These are phyloP conservation scores for Serendipita indica DNA, from an alignment of 768 basidiomycete species.

Conservation along the genomic window DNA sequence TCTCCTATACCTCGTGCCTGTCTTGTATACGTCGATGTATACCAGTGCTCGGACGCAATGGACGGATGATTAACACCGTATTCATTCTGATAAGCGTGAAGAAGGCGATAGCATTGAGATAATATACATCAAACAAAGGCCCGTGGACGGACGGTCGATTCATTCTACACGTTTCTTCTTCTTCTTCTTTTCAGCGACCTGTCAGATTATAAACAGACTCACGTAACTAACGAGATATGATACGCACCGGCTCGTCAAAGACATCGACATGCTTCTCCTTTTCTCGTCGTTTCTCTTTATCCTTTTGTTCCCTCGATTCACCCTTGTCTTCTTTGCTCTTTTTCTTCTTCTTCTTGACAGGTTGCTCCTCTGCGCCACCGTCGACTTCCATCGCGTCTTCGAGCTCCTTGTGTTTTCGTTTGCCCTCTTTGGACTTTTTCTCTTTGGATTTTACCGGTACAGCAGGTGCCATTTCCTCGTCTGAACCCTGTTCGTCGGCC, in stretches of 20 bases:
- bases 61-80: too few species aligned
- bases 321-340: slow-evolving; percentile 33
- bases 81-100: too few species aligned
- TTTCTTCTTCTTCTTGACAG: slow-evolving; percentile 37
- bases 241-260: slow-evolving; percentile 26
- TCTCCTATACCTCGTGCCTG: too few species aligned
- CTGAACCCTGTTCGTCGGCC: slow-evolving; percentile 46
- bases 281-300: slow-evolving; percentile 38
- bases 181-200: slow-evolving; percentile 14
- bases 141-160: not conserved
- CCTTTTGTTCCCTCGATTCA: slow-evolving; percentile 23
- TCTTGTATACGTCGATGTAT: too few species aligned
- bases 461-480: slow-evolving; percentile 22
- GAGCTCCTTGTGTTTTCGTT: slow-evolving; percentile 16
- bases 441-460: not conserved
- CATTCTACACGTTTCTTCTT: slow-evolving; percentile 12
- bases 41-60: too few species aligned
- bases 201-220: too few species aligned
- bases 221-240: slow-evolving; percentile 14
- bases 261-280: slow-evolving; percentile 30
- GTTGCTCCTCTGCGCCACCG: slow-evolving; percentile 37
- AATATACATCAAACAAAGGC: not conserved
- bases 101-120: not conserved
- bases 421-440: slow-evolving; percentile 18
- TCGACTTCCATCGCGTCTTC: slow-evolving; percentile 34